Evolutionary conservation across 257 asterid species (phyloP), one percentile per base, ranked within the genome.

Genomic region (Leptodermis oblonga): DNA sequence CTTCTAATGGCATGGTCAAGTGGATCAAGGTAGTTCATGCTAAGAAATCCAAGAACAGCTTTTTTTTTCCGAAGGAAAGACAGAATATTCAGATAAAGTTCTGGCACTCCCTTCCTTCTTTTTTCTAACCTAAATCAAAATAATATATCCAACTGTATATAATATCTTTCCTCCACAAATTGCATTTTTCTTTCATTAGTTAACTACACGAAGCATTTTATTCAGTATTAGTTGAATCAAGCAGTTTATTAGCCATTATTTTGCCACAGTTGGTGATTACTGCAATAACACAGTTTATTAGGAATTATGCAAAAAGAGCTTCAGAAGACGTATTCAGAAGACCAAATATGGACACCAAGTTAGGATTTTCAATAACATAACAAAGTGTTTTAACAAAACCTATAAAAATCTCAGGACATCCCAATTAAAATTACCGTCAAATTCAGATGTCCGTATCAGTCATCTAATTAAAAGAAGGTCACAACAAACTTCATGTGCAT

Each of bases 111-210:
- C 52, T 8, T 41, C 36, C n/a, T 63, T 25, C 17, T 63, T 4
- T 41, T 9, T 20, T 28, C 20, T 42, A 60, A 17, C 43, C 26
- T 22, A 17, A 30, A 41, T 25, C 22, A n/a, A 13, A 22, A 41
- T 23, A 11, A 39, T 41, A 5, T n/a, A 5, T 23, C 5, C 9
- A 63, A 62, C 49, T 62, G 22, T 39, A 41, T 13, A 17, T 23
- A 30, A 34, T 23, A 67, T 37, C 20, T 5, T 67, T 13, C 60
- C 61, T 46, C 70, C 30, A 65, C 37, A 63, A 55, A n/a, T 17
- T 18, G 70, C 70, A 17, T 6, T 15, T 65, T 26, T 17, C 17
- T 23, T 26, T 65, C 42, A 43, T 33, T 5, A 5, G 4, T 25
- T 11, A 37, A 33, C 65, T 59, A 13, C 22, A n/a, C 25, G 7